A percentile compares a stretch with the other conserved stretches of the same genome.
Conservation (phyloP, 257 asterid genomes). For the Primulina eburnea region DNA sequence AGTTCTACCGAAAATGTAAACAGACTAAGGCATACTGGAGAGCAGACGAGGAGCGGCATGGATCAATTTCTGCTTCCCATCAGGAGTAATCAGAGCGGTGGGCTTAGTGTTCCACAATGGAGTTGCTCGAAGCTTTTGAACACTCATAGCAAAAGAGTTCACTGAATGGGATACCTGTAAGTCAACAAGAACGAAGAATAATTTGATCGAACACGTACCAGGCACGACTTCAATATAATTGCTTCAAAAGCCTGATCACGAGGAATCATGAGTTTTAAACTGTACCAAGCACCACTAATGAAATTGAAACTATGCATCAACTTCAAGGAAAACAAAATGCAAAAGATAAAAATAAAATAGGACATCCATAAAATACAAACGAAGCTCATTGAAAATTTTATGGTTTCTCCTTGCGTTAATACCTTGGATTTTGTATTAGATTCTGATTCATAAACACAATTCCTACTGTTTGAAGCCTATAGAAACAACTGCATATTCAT, state of each 20-base stretch:
- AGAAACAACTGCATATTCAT: no score
- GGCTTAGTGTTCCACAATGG: constrained; percentile 36
- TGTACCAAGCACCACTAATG: neutral
- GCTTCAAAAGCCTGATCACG: neutral
- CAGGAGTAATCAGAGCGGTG: constrained; percentile 25
- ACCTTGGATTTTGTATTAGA: no score
- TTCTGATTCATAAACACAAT: no score
- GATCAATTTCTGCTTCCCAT: constrained; percentile 31
- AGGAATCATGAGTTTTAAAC: constrained; percentile 1
- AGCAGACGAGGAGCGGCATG: constrained; percentile 31
- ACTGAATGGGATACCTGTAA: constrained; percentile 17
- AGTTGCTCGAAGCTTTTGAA: constrained; percentile 39
- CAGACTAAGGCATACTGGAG: constrained; percentile 32
- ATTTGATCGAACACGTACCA: constrained; percentile 28
- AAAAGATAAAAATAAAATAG: no score
- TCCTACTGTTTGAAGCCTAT: no score
- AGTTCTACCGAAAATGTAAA: neutral
- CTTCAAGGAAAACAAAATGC: no score
- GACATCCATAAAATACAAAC: no score
- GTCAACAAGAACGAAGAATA: constrained; percentile 23
- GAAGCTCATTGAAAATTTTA: no score
- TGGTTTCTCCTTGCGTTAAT: no score
- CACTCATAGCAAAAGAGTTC: constrained; percentile 32
- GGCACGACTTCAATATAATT: neutral
- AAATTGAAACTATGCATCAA: neutral